Conservation (phyloP, 805 yeast genomes). For the Scheffersomyces lignosus region DNA sequence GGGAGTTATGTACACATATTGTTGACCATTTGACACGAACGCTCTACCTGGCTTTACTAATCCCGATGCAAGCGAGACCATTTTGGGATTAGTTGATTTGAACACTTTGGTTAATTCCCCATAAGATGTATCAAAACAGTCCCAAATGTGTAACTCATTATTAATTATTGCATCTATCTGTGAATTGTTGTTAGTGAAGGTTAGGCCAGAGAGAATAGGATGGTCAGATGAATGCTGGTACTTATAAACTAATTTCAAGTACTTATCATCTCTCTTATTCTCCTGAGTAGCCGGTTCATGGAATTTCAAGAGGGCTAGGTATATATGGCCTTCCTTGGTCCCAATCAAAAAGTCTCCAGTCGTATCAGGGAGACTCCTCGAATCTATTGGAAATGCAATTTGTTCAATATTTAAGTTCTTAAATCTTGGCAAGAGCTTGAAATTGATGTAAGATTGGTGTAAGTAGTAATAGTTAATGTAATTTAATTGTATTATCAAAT, state of each 20-base stretch:
- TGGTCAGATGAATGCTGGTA: constrained; percentile 2
- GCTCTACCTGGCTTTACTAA: constrained; percentile 3
- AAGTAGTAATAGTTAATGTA: constrained; percentile 27
- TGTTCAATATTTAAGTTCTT: constrained; percentile 27
- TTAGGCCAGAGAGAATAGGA: constrained; percentile 15
- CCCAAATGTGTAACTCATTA: constrained; percentile 28
- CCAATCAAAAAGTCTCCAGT: constrained; percentile 33
- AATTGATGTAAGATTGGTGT: constrained; percentile 28
- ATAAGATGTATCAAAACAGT: constrained; percentile 29
- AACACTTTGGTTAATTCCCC: constrained; percentile 30
- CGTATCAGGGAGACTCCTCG: constrained; percentile 5
- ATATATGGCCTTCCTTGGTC: constrained; percentile 29
- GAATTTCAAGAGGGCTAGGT: constrained; percentile 25
- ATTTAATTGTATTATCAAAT: constrained; percentile 30
- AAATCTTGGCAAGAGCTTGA: constrained; percentile 33
- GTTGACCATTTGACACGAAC: constrained; percentile 15
- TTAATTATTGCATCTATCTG: constrained; percentile 24
- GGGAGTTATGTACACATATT: constrained; percentile 13
- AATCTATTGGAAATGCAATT: constrained; percentile 21
- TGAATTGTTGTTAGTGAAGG: constrained; percentile 18
- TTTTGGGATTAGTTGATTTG: constrained; percentile 17
- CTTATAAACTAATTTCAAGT: constrained; percentile 27
- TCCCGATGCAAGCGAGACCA: constrained; percentile 1
- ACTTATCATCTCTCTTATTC: constrained; percentile 38
- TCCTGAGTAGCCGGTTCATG: constrained; percentile 26